Evolutionary conservation across 352 stramenopile species (phyloP).

Genomic region (Phytophthora ohioensis): DNA sequence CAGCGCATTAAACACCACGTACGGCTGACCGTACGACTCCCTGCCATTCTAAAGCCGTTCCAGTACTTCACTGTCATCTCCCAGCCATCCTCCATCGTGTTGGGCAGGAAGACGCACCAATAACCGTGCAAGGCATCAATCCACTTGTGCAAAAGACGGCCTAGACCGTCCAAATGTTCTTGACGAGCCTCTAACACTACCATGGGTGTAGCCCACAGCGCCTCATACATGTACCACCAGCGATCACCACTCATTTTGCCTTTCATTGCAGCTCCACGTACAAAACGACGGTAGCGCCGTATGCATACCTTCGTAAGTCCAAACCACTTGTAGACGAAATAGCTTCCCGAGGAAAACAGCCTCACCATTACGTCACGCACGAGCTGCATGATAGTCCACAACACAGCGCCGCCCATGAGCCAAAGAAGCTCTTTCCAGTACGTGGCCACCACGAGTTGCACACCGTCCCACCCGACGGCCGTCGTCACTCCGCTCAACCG

Average conservation of each 20-base stretch:
- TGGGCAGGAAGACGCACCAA: neutral
- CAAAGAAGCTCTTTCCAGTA: no score
- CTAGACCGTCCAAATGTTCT: neutral
- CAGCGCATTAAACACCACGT: no score
- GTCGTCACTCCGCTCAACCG: no score
- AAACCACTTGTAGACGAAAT: neutral
- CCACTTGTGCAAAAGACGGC: neutral
- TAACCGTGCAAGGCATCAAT: neutral
- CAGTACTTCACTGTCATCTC: neutral
- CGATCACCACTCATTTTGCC: neutral
- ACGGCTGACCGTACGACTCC: no score
- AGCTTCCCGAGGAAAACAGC: neutral
- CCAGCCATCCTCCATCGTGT: neutral
- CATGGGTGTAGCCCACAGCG: neutral
- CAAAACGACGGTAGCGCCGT: neutral
- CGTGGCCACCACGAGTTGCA: no score
- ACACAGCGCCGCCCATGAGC: neutral
- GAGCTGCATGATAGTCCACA: neutral
- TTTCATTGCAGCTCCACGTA: neutral
- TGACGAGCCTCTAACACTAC: neutral
- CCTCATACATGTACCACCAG: neutral
- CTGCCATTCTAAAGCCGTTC: neutral
- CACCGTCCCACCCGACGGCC: no score
- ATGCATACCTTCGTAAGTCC: neutral
- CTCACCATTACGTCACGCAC: neutral